A percentile compares a stretch with the other conserved stretches of the same genome.
These are phyloP conservation scores for Arabidopsis arenosa DNA, from an alignment of 345 rosid species.

Conservation along the genomic window DNA sequence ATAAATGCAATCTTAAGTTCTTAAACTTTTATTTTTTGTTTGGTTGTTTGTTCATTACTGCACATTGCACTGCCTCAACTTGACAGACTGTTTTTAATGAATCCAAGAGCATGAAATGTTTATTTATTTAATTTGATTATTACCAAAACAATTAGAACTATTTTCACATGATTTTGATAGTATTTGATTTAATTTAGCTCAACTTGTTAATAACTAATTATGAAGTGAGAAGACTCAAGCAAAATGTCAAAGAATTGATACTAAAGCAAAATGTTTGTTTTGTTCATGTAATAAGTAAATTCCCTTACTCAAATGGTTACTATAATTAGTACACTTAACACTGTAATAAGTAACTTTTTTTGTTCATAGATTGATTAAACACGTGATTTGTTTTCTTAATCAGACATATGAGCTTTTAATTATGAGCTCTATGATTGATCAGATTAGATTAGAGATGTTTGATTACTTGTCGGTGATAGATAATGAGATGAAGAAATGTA, in stretches of 20 bases:
- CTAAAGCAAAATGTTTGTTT: background rate
- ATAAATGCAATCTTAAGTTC: constrained; percentile 21
- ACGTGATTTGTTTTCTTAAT: constrained; percentile 12
- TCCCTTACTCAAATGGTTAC: too few relatives aligned
- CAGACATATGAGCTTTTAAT: background rate
- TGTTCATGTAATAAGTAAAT: background rate
- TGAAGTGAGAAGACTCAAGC: constrained; percentile 14
- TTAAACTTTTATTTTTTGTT: constrained; percentile 4
- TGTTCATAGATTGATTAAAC: background rate
- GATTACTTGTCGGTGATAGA: constrained; percentile 39
- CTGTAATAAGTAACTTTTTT: background rate
- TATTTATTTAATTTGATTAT: background rate
- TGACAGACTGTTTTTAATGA: constrained; percentile 42
- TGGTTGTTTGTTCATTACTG: constrained; percentile 44
- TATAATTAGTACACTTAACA: too few relatives aligned
- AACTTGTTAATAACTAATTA: constrained; percentile 4
- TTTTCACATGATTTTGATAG: constrained; percentile 15
- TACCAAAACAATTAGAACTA: background rate
- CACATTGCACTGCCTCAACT: constrained; percentile 42
- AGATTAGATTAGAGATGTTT: constrained; percentile 31
- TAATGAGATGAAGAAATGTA: constrained; percentile 21
- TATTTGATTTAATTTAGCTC: constrained; percentile 18
- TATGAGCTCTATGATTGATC: constrained; percentile 3
- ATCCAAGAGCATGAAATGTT: background rate
- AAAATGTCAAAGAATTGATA: constrained; percentile 6